Percentiles rank a stretch among this genome's conserved stretches.
Conservation (phyloP, 371 early-diverging fungal genomes). For the Smittium mucronatum region DNA sequence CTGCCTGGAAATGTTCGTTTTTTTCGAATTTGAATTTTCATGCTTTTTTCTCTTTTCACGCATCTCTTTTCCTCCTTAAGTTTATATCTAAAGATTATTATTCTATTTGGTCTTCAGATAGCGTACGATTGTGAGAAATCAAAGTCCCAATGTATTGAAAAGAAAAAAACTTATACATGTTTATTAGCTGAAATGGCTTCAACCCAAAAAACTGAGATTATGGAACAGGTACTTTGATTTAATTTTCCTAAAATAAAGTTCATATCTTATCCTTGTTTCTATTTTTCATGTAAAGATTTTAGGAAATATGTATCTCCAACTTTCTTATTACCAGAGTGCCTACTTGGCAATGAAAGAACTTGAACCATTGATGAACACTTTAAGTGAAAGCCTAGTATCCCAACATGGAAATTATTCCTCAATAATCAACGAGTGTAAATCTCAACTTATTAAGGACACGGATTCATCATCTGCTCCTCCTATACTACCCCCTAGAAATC, state of each 20-base stretch:
- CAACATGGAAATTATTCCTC: not conserved
- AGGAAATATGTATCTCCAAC: conserved; percentile 57
- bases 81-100: too few species aligned
- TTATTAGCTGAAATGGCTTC: not conserved
- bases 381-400: conserved; percentile 28
- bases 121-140: not conserved
- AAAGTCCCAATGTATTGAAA: not conserved
- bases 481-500: not conserved
- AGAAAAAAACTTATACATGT: not conserved
- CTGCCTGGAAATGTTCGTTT: not conserved
- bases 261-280: not conserved
- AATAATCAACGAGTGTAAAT: not conserved
- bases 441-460: not conserved
- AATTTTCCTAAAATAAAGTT: not conserved
- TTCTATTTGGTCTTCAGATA: not conserved
- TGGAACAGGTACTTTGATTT: conserved; percentile 5
- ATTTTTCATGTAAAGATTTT: conserved; percentile 46
- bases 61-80: too few species aligned
- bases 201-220: not conserved
- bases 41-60: too few species aligned
- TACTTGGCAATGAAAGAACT: conserved; percentile 58
- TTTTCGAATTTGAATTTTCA: too few species aligned
- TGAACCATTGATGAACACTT: conserved; percentile 59
- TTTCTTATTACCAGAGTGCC: conserved; percentile 60
- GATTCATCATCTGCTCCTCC: not conserved